phyloP scores from a whole-genome alignment of 208 protist species.

The Trypanosoma grayi region DNA sequence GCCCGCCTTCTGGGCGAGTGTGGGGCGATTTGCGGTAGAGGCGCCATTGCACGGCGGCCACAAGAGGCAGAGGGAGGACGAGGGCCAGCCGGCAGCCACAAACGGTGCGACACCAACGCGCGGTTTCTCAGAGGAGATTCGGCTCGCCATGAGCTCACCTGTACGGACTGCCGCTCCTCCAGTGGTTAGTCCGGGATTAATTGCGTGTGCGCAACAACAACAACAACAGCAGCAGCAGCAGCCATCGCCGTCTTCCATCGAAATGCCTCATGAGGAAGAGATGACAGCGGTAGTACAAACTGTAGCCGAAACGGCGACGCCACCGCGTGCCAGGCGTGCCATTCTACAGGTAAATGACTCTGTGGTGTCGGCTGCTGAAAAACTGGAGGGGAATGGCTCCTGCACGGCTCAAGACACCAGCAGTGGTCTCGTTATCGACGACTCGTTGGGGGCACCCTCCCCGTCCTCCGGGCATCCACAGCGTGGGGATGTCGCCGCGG shows the following conservation, averaged over 20 bases:
- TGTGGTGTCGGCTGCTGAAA: neutral
- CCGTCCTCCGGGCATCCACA: neutral
- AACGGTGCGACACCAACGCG: neutral
- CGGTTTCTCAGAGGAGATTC: constrained; percentile 9
- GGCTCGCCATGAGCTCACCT: constrained; percentile 8
- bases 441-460: neutral
- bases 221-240: neutral
- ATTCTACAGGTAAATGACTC: constrained; percentile 15
- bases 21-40: neutral
- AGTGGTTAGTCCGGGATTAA: neutral
- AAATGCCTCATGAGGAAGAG: too few relatives aligned
- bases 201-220: neutral
- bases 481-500: constrained; percentile 1
- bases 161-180: neutral
- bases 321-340: neutral
- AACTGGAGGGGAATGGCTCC: constrained; percentile 2
- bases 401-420: neutral
- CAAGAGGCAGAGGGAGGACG: neutral
- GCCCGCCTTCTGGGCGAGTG: constrained; percentile 13
- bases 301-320: too few relatives aligned
- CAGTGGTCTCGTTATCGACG: constrained; percentile 11
- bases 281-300: too few relatives aligned
- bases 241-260: neutral
- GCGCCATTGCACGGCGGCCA: neutral
- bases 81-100: neutral